These are phyloP conservation scores for Candida argentea DNA, from an alignment of 805 yeast genomes.

Conservation along the genomic window DNA sequence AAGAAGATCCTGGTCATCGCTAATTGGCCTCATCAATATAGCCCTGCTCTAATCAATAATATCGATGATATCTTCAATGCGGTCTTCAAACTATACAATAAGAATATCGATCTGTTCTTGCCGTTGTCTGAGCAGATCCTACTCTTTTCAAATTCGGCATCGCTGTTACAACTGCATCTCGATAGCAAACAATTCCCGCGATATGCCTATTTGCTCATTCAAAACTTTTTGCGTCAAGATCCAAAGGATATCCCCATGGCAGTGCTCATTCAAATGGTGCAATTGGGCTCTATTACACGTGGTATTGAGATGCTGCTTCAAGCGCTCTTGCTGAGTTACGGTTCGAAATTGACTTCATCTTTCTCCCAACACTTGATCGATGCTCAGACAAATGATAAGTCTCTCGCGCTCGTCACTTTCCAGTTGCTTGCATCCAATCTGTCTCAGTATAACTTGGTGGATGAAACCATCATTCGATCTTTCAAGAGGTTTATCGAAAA, in stretches of 20 bases:
- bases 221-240: slow-evolving; percentile 8
- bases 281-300: slow-evolving; percentile 13
- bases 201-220: slow-evolving; percentile 17
- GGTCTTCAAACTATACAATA: slow-evolving; percentile 9
- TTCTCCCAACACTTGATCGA: slow-evolving; percentile 10
- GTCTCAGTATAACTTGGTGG: slow-evolving; percentile 5
- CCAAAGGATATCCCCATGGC: slow-evolving; percentile 7
- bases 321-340: slow-evolving; percentile 6
- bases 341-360: slow-evolving; percentile 6
- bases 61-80: slow-evolving; percentile 14
- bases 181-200: slow-evolving; percentile 13
- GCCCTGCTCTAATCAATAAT: slow-evolving; percentile 8
- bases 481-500: slow-evolving; percentile 19
- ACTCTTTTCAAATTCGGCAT: slow-evolving; percentile 12
- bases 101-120: slow-evolving; percentile 4
- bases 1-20: slow-evolving; percentile 12
- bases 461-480: slow-evolving; percentile 11
- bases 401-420: slow-evolving; percentile 8
- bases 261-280: slow-evolving; percentile 16
- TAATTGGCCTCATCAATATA: slow-evolving; percentile 3
- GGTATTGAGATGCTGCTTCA: slow-evolving; percentile 7
- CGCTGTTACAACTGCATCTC: slow-evolving; percentile 3
- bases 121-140: slow-evolving; percentile 5
- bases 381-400: slow-evolving; percentile 4
- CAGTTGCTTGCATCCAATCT: slow-evolving; percentile 6